Evolutionary conservation across 441 rosid genomes (phyloP), one percentile per base, ranked within the genome.

Genomic region (Gossypium davidsonii): DNA sequence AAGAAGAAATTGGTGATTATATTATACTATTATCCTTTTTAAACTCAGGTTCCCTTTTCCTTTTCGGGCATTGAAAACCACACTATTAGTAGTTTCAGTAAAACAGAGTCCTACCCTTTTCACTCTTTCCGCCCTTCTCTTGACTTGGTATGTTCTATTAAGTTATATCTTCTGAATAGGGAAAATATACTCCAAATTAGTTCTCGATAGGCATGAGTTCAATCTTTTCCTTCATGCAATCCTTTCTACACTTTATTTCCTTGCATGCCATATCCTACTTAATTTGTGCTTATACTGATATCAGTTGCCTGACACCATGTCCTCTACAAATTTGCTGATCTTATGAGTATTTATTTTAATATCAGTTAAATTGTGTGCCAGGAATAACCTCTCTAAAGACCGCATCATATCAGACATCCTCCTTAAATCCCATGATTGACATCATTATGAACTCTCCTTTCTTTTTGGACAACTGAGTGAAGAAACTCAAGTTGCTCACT

Each of bases 201-300:
- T 63, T 63, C 51, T 63, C 68, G 20, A 63, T 39, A 39, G 26
- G 3, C 68, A 63, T 11, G 8, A 60, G 68, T 42, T 44, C 68
- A 20, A 63, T 39, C 49, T 37, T 63, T 37, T 63, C 51, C 51
- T 63, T 39, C 6, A 63, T 18, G 28, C 26, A 39, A 63, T 63
- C 51, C 11, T 17, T 63, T 63, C 49, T 17, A 17, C 23, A 17
- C n/a, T 10, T 39, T 37, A 37, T 18, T 63, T 63, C 48, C 67
- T 17, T 37, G 18, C 10, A 10, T 17, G 49, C 49, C 48, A 34
- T 10, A 17, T 17, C 15, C 49, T 42, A 37, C 48, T 63, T 37
- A 37, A 37, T 34, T 62, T 62, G 21, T 62, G 23, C 67, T 34
- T 63, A 9, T 9, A 8, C 51, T 17, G 51, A 37, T 37, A 39